Evolutionary conservation across 257 asterid genomes (phyloP), one percentile per base, ranked within the genome.

Genomic region (Craterostigma plantagineum): DNA sequence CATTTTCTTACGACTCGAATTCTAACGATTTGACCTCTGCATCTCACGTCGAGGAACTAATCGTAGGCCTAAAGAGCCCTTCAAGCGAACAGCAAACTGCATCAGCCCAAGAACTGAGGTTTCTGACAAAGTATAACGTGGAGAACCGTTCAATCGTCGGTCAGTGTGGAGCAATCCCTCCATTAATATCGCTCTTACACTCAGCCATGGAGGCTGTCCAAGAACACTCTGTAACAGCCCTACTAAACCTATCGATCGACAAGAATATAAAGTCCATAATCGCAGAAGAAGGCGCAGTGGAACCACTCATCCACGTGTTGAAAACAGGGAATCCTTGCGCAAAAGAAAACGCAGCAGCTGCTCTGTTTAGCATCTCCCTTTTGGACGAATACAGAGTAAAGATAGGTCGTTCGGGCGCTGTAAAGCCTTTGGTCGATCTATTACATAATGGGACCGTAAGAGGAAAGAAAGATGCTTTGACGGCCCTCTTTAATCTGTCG

Each of bases 381-480:
- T 42, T 83, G 54, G 95, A 90, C 13, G 99, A 79, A 62, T 73
- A 66, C 69, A 63, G 91, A 53, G 53, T 68, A 38, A 83, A 75
- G 64, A 77, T 83, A 10, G 99, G 99, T 10, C 77, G 78, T 34
- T 79, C 94, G 1, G 86, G 76, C 18, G 99, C 99, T 13, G 72
- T 90, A 30, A 75, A 69, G 63, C 79, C 73, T 0, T 62, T 90
- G 78, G 94, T 90, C 15, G 73, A 75, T 54, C 95, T 90, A 56
- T 62, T 90, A 18, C 71, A 62, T 40, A 59, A 64, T 2, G 99
- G 99, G 27, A 74, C 84, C 7, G 33, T 79, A 14, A 54, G 99
- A 62, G 95, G 95, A 41, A 77, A 77, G 68, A 90, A 83, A 66
- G 99, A 90, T 14, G 95, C 99, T 11, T 87, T 94, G 12, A 90